Base-by-base conservation (phyloP, 371 early-diverging fungal genomes). In the Mitosporidium daphniae region DNA sequence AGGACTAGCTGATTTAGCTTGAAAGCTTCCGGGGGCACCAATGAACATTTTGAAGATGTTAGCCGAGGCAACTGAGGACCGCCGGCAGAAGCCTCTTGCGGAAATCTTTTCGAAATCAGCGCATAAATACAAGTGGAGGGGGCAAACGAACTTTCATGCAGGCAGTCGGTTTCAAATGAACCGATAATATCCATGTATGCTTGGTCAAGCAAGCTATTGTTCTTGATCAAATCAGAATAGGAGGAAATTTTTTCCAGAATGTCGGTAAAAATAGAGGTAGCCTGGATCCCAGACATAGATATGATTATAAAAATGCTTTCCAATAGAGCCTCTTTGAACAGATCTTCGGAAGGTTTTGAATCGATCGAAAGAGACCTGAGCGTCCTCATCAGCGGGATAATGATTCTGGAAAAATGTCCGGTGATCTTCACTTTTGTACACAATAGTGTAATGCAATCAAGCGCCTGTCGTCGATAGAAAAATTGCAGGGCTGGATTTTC, bases 401-500 rank as follows among this genome's bases (percentile, higher is more conserved):
- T 65, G 30, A 84, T 65, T 26, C 75, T 56, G 3, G 71, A 65
- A 1, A 78, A 64, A 39, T 74, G 69, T 31, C 77, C 77, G 14
- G 58, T 52, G 47, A 82, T 61, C 34, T 63, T 66, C 24, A 75
- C 60, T 16, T 66, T 60, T 25, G 53, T 48, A 26, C 62, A 60
- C 2, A 89, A 41, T 4, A 61, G 53, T 0, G 61, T 68, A 16
- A 74, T 57, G n/a, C 74, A 61, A 14, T 47, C 37, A 10, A 80
- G 58, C 0, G 78, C 66, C 12, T 54, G 42, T 20, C 52, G 57
- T 18, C 71, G 56, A n/a, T 78, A 42, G 9, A 31, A 30, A 2
- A 48, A 29, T 0, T 65, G 59, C 0, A 51, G 49, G 23, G 65
- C 68, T 0, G 55, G 43, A 15, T 54, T 51, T 34, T 75, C 77